Base-by-base conservation (phyloP, 2,329 filamentous ascomycete genomes). In the Aaosphaeria pasadenensis region DNA sequence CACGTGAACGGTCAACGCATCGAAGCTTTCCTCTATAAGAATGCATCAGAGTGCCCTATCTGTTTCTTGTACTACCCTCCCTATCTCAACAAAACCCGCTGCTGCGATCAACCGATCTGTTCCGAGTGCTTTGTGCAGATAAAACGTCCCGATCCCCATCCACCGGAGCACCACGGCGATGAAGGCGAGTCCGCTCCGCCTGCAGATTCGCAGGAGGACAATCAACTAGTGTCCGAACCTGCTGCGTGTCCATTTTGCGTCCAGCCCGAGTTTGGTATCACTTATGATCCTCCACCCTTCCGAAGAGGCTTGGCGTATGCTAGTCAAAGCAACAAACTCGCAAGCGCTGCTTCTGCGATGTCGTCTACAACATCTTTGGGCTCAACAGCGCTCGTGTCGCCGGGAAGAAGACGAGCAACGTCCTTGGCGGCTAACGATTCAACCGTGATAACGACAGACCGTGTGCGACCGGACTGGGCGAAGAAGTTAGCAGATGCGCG, bases 71-170 rank as follows among this genome's bases (percentile, higher is more conserved):
- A 91, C 59, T 99, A 97, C 58, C 94, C 94, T 0, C 91, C 91
- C 4, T 95, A 95, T 64, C 79, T 99, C 30, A 99, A 99, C 72
- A 87, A 86, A 56, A 99, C 94, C 0, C 81, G 94, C 56, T 99
- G 94, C 67, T 99, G 94, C 70, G 91, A 96, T 60, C 94, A 99
- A 67, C 80, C 88, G 5, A 97, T 99, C 53, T 99, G 94, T 73
- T 97, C 91, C 39, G 94, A 99, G 73, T 99, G 94, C 70, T 99
- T 99, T 63, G 94, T 99, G 4, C 94, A 99, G 70, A 99, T 99
- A 67, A 97, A 96, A 69, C 84, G 94, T 39, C 86, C 91, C 4
- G 92, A 99, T 55, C 91, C 91, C 7, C 89, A 96, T 67, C 84
- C 91, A 36, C 89, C 90, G 1, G 89, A 96, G 66, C 89, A 94